These are phyloP conservation scores for Pseudognaphalium luteoalbum DNA, from an alignment of 129 eudicot species.

Conservation along the genomic window DNA sequence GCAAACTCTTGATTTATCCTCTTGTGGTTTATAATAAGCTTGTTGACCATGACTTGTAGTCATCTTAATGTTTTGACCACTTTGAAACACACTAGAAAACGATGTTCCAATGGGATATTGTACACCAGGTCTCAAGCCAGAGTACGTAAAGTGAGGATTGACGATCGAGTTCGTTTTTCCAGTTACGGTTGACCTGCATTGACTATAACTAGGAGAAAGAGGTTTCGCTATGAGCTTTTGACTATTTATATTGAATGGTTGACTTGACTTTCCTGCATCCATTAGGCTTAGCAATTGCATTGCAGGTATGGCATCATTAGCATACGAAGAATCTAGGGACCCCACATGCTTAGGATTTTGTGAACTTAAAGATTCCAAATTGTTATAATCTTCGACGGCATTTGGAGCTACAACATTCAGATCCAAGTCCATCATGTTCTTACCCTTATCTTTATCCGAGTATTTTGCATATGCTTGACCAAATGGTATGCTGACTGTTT, in stretches of 20 bases:
- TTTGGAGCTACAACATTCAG: constrained; percentile 36
- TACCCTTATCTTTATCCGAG: constrained; percentile 43
- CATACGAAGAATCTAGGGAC: constrained; percentile 41
- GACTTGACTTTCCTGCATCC: constrained; percentile 51
- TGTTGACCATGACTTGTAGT: constrained; percentile 32
- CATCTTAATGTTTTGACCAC: constrained; percentile 26
- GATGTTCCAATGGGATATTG: constrained; percentile 31
- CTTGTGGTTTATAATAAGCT: constrained; percentile 33
- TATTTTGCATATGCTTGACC: constrained; percentile 29
- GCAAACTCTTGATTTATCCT: constrained; percentile 35
- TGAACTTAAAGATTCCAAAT: constrained; percentile 19
- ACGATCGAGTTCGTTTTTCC: constrained; percentile 25
- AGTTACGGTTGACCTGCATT: constrained; percentile 30
- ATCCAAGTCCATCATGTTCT: constrained; percentile 49
- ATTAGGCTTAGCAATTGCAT: constrained; percentile 83
- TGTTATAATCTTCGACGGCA: constrained; percentile 38
- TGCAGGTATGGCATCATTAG: constrained; percentile 82
- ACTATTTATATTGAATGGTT: constrained; percentile 29
- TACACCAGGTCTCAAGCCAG: constrained; percentile 26
- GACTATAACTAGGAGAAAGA: constrained; percentile 40
- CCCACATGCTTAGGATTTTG: constrained; percentile 3
- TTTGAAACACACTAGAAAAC: constrained; percentile 21
- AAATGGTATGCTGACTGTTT: constrained; percentile 25
- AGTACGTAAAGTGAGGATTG: constrained; percentile 29
- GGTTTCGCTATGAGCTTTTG: constrained; percentile 37